Conservation (phyloP, 2,329 filamentous ascomycete genomes). For the Aschersonia sp. region DNA sequence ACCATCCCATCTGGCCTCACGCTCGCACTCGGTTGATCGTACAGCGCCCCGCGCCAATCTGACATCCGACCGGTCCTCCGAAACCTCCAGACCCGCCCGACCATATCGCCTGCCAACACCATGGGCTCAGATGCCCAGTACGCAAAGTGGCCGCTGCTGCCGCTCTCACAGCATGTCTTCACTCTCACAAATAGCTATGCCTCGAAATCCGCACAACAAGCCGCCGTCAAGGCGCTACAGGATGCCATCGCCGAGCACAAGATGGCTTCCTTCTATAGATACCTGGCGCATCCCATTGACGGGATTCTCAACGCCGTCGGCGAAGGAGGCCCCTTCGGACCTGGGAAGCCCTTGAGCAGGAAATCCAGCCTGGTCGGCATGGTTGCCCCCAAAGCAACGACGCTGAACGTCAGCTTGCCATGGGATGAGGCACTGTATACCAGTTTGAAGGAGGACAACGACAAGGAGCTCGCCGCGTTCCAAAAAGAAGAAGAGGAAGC, state of each 20-base stretch:
- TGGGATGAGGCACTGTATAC: conserved; percentile 90
- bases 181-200: conserved; percentile 70
- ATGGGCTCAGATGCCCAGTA: conserved; percentile 76
- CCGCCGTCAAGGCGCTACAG: conserved; percentile 58
- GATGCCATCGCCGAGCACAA: conserved; percentile 72
- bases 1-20: too few species aligned
- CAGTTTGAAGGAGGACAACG: conserved; percentile 61
- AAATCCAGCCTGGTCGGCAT: conserved; percentile 60
- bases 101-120: conserved; percentile 19
- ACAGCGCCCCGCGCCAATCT: background rate
- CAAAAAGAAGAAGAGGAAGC: conserved; percentile 89
- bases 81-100: background rate
- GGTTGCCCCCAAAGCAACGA: conserved; percentile 55
- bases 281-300: conserved; percentile 67
- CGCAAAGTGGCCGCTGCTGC: conserved; percentile 69
- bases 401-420: conserved; percentile 52
- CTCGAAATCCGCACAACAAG: conserved; percentile 49
- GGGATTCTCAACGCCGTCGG: conserved; percentile 68
- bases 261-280: conserved; percentile 78
- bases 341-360: conserved; percentile 45
- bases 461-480: conserved; percentile 58
- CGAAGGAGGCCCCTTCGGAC: conserved; percentile 38
- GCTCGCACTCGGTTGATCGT: too few species aligned
- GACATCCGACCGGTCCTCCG: background rate
- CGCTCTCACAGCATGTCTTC: conserved; percentile 75